Conservation (phyloP, 2,329 filamentous ascomycete genomes). For the Phialocephala sp. region DNA sequence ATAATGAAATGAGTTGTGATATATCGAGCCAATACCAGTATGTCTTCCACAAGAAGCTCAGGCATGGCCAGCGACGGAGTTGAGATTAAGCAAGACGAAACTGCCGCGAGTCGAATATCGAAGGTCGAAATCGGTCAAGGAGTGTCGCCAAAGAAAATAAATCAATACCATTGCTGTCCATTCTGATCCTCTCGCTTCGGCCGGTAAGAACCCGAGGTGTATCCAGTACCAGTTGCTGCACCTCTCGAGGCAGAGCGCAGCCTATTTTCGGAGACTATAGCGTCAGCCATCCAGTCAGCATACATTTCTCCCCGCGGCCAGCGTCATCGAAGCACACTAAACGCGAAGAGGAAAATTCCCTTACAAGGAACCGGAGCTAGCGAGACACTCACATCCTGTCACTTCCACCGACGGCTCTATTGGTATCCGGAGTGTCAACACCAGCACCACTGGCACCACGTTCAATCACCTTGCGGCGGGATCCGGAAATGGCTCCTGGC, state of each 20-base stretch:
- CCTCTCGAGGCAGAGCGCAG: constrained; percentile 83
- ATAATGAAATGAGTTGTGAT: constrained; percentile 42
- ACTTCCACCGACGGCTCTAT: constrained; percentile 78
- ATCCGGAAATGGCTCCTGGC: constrained; percentile 75
- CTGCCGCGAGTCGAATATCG: constrained; percentile 37
- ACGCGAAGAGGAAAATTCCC: constrained; percentile 84
- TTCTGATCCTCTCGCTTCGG: constrained; percentile 55
- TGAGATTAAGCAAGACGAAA: constrained; percentile 40
- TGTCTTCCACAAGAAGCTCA: constrained; percentile 35
- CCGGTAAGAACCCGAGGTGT: constrained; percentile 53
- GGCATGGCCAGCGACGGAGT: constrained; percentile 36
- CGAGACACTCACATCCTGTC: constrained; percentile 93
- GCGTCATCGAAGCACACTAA: constrained; percentile 77
- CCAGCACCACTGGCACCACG: constrained; percentile 60
- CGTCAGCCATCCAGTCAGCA: constrained; percentile 81
- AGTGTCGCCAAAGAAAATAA: constrained; percentile 38
- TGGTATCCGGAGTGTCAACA: constrained; percentile 72
- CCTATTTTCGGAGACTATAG: constrained; percentile 84
- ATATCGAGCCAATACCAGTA: constrained; percentile 37
- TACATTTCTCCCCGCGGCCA: constrained; percentile 72
- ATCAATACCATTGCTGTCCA: constrained; percentile 46
- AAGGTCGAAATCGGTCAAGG: constrained; percentile 37
- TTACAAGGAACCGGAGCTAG: constrained; percentile 71
- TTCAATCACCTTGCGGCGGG: constrained; percentile 85
- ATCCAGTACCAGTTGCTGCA: constrained; percentile 56